These are phyloP conservation scores for Sparassis latifolia DNA, from an alignment of 1,284 basidiomycete species.

Conservation along the genomic window DNA sequence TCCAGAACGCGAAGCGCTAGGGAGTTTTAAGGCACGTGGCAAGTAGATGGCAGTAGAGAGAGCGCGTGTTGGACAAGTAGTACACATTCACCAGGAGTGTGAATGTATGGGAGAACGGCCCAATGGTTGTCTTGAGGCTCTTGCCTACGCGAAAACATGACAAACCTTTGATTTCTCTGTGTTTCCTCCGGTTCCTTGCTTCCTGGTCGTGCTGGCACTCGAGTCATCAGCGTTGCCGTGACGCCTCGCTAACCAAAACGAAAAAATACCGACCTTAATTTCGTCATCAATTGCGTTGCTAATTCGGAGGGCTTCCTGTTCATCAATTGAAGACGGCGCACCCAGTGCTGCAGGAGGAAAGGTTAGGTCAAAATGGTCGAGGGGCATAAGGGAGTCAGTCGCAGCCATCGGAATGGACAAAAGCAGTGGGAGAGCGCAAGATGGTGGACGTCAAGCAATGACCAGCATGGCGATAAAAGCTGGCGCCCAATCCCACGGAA, in stretches of 20 bases:
- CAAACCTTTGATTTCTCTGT: constrained; percentile 60
- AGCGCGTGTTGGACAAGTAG: too few relatives aligned
- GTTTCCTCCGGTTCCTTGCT: constrained; percentile 36
- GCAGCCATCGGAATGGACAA: not conserved
- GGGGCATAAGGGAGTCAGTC: not conserved
- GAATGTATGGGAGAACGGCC: too few relatives aligned
- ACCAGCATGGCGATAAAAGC: constrained; percentile 11
- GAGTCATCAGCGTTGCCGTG: not conserved
- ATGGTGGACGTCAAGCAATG: constrained; percentile 6
- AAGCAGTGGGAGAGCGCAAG: not conserved
- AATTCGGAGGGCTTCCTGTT: constrained; percentile 44
- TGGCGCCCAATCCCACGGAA: constrained; percentile 14
- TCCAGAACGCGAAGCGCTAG: too few relatives aligned
- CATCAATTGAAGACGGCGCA: constrained; percentile 22
- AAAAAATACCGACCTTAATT: constrained; percentile 41
- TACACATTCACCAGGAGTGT: too few relatives aligned
- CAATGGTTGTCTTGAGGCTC: not conserved
- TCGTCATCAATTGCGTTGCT: constrained; percentile 69
- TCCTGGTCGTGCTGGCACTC: constrained; percentile 46
- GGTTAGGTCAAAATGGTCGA: not conserved
- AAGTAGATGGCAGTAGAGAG: too few relatives aligned
- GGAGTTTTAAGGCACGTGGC: too few relatives aligned
- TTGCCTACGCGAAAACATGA: not conserved
- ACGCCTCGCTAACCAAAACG: too few relatives aligned
- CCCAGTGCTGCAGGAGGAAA: constrained; percentile 2